Evolutionary conservation across 257 asterid species (phyloP).

Genomic region (Paulownia fortunei): DNA sequence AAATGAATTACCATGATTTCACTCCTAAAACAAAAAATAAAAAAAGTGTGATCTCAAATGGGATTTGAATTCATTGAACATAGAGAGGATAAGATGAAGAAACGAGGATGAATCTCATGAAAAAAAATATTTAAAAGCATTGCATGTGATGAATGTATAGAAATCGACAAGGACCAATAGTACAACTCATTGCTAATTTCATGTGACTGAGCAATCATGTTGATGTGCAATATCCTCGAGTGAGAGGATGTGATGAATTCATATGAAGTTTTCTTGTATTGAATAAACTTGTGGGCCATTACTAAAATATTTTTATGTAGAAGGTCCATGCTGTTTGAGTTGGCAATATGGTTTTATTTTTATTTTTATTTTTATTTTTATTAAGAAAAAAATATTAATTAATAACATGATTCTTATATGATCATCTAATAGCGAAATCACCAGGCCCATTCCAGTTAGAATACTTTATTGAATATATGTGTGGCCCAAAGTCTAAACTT

Average conservation of each 20-base stretch:
- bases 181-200: conserved; percentile 36
- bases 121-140: conserved; percentile 2
- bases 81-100: neutral
- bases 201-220: conserved; percentile 52
- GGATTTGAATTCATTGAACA: neutral
- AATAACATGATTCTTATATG: neutral
- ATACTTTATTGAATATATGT: neutral
- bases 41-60: conserved; percentile 1
- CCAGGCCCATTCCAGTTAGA: neutral
- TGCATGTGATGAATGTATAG: conserved; percentile 37
- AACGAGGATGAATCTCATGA: neutral
- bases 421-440: neutral
- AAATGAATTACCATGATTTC: conserved; percentile 17
- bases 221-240: conserved; percentile 19
- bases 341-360: neutral
- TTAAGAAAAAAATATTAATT: neutral
- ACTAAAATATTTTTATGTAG: neutral
- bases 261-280: neutral
- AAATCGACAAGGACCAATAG: conserved; percentile 33
- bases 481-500: neutral
- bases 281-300: conserved; percentile 31
- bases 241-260: no score
- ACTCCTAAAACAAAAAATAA: conserved; percentile 1
- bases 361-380: neutral
- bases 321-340: neutral